A percentile compares a stretch with the other conserved stretches of the same genome.
Evolutionary conservation across 108 stramenopile species (phyloP).

Genomic region (Epithemia pelagica): DNA sequence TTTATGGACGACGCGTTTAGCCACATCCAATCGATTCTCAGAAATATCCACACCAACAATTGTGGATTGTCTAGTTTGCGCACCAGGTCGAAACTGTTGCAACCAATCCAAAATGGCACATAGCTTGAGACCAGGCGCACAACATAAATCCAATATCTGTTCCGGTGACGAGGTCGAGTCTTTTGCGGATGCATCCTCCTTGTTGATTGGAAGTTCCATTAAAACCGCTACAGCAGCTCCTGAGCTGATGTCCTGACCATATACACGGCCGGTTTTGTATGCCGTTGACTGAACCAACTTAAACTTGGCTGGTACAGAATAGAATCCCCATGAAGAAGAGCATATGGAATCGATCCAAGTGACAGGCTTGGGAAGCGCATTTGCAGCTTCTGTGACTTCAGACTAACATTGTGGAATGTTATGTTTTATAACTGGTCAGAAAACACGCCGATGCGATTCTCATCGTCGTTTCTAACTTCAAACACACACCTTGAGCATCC

Average conservation of each 20-base stretch:
- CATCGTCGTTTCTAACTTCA: too few relatives aligned
- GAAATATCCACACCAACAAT: conserved; percentile 77
- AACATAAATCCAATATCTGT: conserved; percentile 82
- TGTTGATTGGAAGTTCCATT: conserved; percentile 15
- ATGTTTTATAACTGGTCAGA: too few relatives aligned
- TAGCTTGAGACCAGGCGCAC: conserved; percentile 83
- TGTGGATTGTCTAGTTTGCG: neutral
- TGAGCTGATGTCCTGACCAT: conserved; percentile 87
- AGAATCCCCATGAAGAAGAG: conserved; percentile 38
- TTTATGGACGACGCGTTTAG: conserved; percentile 68
- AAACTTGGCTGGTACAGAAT: conserved; percentile 58
- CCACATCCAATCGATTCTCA: conserved; percentile 46
- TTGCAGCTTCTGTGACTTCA: too few relatives aligned
- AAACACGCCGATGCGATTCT: too few relatives aligned
- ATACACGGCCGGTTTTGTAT: conserved; percentile 63
- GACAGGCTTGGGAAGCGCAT: conserved; percentile 25
- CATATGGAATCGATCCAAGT: conserved; percentile 39
- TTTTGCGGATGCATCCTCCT: neutral
- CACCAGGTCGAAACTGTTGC: conserved; percentile 3
- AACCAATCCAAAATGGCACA: conserved; percentile 67
- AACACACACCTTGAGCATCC: conserved; percentile 12
- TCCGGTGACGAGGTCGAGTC: neutral
- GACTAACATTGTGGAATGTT: too few relatives aligned
- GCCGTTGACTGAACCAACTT: conserved; percentile 40
- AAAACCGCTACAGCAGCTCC: conserved; percentile 81